These are phyloP conservation scores for Striga asiatica DNA, from an alignment of 257 asterid genomes.

Conservation along the genomic window DNA sequence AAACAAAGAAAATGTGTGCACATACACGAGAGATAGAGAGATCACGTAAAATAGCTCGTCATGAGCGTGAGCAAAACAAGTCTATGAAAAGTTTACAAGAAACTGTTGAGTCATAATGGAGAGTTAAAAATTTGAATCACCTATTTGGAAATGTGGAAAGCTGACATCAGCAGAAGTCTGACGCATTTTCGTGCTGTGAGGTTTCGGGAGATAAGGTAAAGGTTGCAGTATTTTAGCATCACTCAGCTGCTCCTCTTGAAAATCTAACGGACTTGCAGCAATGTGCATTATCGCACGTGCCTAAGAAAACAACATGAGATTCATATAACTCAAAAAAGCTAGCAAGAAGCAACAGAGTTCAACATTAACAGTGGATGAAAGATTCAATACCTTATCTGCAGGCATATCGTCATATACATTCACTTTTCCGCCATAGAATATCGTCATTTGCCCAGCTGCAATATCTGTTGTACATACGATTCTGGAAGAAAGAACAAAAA, in stretches of 20 bases:
- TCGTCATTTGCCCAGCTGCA: conserved; percentile 57
- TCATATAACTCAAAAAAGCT: too few relatives aligned
- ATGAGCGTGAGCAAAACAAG: too few relatives aligned
- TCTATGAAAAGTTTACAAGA: too few relatives aligned
- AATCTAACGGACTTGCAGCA: conserved; percentile 44
- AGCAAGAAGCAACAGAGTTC: neutral
- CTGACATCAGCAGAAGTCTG: conserved; percentile 29
- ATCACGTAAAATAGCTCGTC: too few relatives aligned
- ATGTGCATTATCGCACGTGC: conserved; percentile 49
- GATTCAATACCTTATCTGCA: conserved; percentile 38
- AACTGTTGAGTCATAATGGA: too few relatives aligned
- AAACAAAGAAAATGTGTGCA: too few relatives aligned
- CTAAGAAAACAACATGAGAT: too few relatives aligned
- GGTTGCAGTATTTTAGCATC: conserved; percentile 29
- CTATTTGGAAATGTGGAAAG: conserved; percentile 40
- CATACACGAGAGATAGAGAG: too few relatives aligned
- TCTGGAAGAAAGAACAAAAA: conserved; percentile 19
- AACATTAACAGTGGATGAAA: neutral
- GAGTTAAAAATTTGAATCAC: too few relatives aligned
- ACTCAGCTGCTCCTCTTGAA: conserved; percentile 35
- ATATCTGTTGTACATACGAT: conserved; percentile 20
- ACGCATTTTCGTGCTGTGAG: conserved; percentile 19
- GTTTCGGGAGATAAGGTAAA: conserved; percentile 27
- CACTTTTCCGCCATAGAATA: conserved; percentile 56
- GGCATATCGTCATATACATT: conserved; percentile 61